Percentiles rank a stretch among this genome's conserved stretches.
phyloP scores from a whole-genome alignment of 495 filamentous ascomycete genomes.

The Aspergillus egyptiacus region DNA sequence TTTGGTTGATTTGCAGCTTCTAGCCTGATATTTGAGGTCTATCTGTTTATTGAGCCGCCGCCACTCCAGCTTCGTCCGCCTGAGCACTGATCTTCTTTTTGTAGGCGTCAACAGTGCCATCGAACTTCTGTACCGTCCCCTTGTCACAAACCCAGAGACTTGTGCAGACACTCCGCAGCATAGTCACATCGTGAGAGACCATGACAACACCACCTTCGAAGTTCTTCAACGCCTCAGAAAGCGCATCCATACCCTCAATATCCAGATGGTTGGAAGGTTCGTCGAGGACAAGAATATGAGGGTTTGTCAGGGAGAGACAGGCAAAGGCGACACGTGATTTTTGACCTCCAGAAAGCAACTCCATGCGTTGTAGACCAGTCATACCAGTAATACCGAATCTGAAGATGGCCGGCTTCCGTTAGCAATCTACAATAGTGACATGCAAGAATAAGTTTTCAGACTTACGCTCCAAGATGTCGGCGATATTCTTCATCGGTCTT shows the following conservation, averaged over 20 bases:
- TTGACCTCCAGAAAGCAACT: conserved; percentile 88
- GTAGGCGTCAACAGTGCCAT: conserved; percentile 91
- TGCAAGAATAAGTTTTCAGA: conserved; percentile 6
- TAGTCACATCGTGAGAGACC: conserved; percentile 98
- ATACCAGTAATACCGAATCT: conserved; percentile 95
- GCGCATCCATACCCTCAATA: conserved; percentile 98
- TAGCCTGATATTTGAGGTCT: background rate
- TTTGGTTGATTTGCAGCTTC: background rate
- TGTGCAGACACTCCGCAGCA: conserved; percentile 92
- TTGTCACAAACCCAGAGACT: conserved; percentile 95
- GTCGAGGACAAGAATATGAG: conserved; percentile 96
- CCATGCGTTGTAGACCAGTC: conserved; percentile 96
- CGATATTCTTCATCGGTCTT: conserved; percentile 96
- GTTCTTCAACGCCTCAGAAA: conserved; percentile 71
- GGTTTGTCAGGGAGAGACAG: conserved; percentile 84
- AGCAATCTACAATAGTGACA: background rate
- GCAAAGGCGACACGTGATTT: conserved; percentile 98
- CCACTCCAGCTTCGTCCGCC: conserved; percentile 82
- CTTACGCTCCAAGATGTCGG: conserved; percentile 77
- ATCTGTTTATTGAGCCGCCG: conserved; percentile 29
- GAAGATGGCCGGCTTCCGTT: conserved; percentile 3
- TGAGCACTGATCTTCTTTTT: conserved; percentile 94
- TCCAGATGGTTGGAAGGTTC: conserved; percentile 98
- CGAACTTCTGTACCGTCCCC: conserved; percentile 94
- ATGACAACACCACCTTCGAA: conserved; percentile 96